These are phyloP conservation scores for Rhexocercosporidium sp. DNA, from an alignment of 2,329 filamentous ascomycete genomes.

Conservation along the genomic window DNA sequence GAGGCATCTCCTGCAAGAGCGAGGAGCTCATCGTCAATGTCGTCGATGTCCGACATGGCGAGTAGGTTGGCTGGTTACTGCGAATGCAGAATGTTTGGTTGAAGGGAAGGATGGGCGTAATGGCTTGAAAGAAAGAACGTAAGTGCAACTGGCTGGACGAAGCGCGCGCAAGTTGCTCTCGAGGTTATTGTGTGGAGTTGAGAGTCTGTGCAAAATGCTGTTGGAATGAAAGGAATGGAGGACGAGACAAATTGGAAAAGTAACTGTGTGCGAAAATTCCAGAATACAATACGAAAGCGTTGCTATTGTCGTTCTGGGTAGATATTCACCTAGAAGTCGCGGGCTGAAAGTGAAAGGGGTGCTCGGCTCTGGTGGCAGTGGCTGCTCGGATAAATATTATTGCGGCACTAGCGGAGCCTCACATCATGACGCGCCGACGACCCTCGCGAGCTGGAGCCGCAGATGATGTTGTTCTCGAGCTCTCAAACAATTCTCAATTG, in stretches of 20 bases:
- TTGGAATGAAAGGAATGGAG: conserved; percentile 6
- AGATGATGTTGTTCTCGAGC: neutral
- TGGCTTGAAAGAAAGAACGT: neutral
- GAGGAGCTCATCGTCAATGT: conserved; percentile 82
- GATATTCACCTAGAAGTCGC: neutral
- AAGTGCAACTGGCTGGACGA: neutral
- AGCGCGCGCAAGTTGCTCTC: neutral
- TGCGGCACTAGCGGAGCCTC: neutral
- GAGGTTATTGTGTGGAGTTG: neutral
- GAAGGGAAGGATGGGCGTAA: neutral
- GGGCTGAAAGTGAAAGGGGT: neutral
- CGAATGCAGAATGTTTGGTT: neutral
- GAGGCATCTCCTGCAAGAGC: conserved; percentile 84
- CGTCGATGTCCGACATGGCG: conserved; percentile 73
- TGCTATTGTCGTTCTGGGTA: conserved; percentile 7
- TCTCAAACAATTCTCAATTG: neutral
- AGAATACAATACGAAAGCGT: conserved; percentile 3
- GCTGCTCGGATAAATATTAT: neutral
- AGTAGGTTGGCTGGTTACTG: neutral
- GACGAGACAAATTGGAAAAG: neutral
- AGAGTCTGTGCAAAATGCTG: neutral
- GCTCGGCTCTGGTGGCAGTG: neutral
- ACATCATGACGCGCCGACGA: neutral
- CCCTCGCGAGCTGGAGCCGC: neutral
- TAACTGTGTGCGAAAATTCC: neutral